Evolutionary conservation across 1,284 basidiomycete genomes (phyloP).

Genomic region (Hemileia vastatrix): DNA sequence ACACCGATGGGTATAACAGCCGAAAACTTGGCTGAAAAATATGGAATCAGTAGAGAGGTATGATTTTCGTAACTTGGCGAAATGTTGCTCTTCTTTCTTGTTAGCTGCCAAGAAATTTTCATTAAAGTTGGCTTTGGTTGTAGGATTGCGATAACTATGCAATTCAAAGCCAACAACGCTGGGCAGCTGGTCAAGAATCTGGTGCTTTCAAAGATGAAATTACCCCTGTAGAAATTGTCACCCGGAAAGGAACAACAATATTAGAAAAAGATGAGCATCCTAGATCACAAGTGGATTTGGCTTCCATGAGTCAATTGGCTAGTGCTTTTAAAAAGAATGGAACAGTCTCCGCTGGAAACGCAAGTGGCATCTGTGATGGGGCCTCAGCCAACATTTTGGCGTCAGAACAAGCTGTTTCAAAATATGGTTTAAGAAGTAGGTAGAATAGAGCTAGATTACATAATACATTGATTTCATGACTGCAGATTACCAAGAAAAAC

Average conservation of each 20-base stretch:
- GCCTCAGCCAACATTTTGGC: constrained; percentile 92
- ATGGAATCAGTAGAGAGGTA: constrained; percentile 65
- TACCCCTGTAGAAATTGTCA: constrained; percentile 39
- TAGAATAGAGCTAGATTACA: too few relatives aligned
- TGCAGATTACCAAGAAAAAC: too few relatives aligned
- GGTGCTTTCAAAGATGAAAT: constrained; percentile 47
- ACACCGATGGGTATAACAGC: constrained; percentile 55
- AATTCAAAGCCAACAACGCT: constrained; percentile 44
- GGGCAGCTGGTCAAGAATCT: constrained; percentile 46
- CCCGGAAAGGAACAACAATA: constrained; percentile 33
- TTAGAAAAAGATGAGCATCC: constrained; percentile 51
- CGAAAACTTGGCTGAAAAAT: constrained; percentile 74
- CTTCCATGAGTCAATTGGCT: constrained; percentile 75
- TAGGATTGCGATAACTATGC: constrained; percentile 57
- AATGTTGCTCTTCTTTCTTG: neutral
- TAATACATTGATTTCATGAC: too few relatives aligned
- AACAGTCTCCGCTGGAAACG: constrained; percentile 88
- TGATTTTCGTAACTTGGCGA: neutral
- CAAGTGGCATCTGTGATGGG: constrained; percentile 90
- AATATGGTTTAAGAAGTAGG: too few relatives aligned
- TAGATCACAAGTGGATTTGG: constrained; percentile 71
- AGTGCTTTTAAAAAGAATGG: constrained; percentile 83
- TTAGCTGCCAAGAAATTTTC: neutral
- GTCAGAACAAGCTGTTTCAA: constrained; percentile 77
- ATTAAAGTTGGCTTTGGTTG: too few relatives aligned